Evolutionary conservation across 1,139 yeast species (phyloP), one percentile per base, ranked within the genome.

Genomic region (Scheffersomyces quercinus): DNA sequence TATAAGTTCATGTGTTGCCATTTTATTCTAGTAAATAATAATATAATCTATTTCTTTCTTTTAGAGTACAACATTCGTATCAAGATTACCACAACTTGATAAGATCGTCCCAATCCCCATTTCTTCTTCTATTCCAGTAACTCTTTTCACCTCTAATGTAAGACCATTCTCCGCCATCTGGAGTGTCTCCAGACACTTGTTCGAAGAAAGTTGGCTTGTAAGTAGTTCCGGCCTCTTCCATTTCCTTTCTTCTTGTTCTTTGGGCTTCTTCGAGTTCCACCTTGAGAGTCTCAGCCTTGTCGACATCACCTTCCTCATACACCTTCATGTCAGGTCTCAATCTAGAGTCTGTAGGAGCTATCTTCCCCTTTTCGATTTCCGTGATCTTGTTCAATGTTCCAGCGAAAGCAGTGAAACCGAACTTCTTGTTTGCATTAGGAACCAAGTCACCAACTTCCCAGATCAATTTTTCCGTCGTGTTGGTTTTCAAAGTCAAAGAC

Each of bases 331-430:
- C 99, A 0, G 97, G 98, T 57, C 99, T 79, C 37, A 83, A 65
- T 58, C 99, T 79, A 3, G 97, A 87, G 60, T 93, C 99, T 0
- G 95, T 88, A 5, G 91, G 93, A 3, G 98, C 84, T 39, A 91
- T 55, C 1, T 63, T 48, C 10, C 73, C 85, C 30, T 77, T 60
- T 59, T 89, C 97, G 28, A 91, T 67, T 3, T 64, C 69, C 0
- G 97, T 88, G 35, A 89, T 78, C 49, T 88, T 87, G 58, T 90
- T 89, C 60, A 93, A 73, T 32, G 85, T 77, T 9, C 95, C 89
- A 0, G 96, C 83, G 67, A 85, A 93, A 45, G 75, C 72, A 0
- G 97, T 85, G 60, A 89, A 89, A 0, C 99, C 99, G 67, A 83
- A 93, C 59, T 88, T 86, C 50, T 77, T 73, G 36, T 72, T 72